Evolutionary conservation across 192 early-diverging fungal species (phyloP).

Genomic region (Umbelopsis ramanniana): DNA sequence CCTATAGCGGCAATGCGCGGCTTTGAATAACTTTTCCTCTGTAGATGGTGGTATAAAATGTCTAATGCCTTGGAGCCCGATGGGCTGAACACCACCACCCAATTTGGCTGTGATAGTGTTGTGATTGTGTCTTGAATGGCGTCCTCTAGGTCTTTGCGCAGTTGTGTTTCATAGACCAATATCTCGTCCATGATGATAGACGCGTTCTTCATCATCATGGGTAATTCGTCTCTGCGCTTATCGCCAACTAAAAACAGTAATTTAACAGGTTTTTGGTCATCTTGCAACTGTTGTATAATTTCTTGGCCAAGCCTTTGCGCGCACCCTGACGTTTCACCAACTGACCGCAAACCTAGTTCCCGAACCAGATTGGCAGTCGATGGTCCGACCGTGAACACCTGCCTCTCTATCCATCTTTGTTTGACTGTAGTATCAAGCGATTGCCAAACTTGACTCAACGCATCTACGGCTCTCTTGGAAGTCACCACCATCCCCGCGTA

Average conservation of each 20-base stretch:
- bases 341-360: conserved; percentile 30
- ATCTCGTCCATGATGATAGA: conserved; percentile 43
- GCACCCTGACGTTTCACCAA: conserved; percentile 41
- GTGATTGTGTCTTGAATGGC: conserved; percentile 9
- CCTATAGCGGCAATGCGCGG: conserved; percentile 28
- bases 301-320: conserved; percentile 44
- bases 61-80: conserved; percentile 48
- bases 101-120: conserved; percentile 24
- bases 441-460: conserved; percentile 29
- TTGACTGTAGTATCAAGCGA: not conserved
- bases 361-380: conserved; percentile 38
- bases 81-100: conserved; percentile 64
- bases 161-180: conserved; percentile 46
- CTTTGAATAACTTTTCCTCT: no score
- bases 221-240: conserved; percentile 53
- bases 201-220: conserved; percentile 29
- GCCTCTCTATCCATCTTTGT: not conserved
- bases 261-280: not conserved
- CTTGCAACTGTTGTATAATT: conserved; percentile 33
- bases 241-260: conserved; percentile 59
- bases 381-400: conserved; percentile 46
- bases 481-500: conserved; percentile 41
- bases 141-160: conserved; percentile 22
- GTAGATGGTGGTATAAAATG: not conserved
- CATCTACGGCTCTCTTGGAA: conserved; percentile 48